Base-by-base conservation (phyloP, 2,329 filamentous ascomycete genomes). In the Ceratocystis papillata region DNA sequence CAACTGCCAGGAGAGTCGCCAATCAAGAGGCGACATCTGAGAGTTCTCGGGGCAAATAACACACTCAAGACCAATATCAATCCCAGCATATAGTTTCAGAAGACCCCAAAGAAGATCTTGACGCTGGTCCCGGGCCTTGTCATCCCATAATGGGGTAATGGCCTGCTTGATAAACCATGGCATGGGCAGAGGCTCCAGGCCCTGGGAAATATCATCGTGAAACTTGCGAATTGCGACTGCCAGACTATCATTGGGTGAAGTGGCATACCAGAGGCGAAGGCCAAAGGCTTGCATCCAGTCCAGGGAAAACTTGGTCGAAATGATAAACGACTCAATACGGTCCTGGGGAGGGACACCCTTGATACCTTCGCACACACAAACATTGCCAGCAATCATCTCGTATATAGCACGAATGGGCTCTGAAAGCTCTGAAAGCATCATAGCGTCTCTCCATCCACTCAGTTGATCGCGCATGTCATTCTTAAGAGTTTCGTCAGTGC, bases 231-330 rank as follows among this genome's bases (percentile, higher is more conserved):
- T 86, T 2, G 92, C 92, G 59, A 80, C 78, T 62, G 87, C 83
- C 55, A 96, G 80, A 45, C 85, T 81, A 57, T 91, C 87, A 48
- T 85, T 80, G 44, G 83, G 79, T 1, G 83, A 80, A 50, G 86
- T 88, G 57, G 86, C 87, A 74, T 96, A 99, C 89, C 91, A 97
- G 1, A 99, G 79, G 55, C 92, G 86, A 62, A 99, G 80, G 10
- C 90, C 93, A 74, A 99, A 96, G 0, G 92, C 87, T 73, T 96
- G 92, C 74, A 90, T 87, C 94, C 94, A 99, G 73, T 95, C 89
- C 45, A 99, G 80, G 3, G 85, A 85, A 73, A 96, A 99, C 60
- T 87, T 86, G 71, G 88, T 83, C 0, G 90, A 89, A 69, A 99
- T 89, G 65, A 86, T 81, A 73, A 99, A 96, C 0, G 87, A 87